Base-by-base conservation (phyloP, 1,284 basidiomycete genomes). In the Trichosporon coremiiforme region DNA sequence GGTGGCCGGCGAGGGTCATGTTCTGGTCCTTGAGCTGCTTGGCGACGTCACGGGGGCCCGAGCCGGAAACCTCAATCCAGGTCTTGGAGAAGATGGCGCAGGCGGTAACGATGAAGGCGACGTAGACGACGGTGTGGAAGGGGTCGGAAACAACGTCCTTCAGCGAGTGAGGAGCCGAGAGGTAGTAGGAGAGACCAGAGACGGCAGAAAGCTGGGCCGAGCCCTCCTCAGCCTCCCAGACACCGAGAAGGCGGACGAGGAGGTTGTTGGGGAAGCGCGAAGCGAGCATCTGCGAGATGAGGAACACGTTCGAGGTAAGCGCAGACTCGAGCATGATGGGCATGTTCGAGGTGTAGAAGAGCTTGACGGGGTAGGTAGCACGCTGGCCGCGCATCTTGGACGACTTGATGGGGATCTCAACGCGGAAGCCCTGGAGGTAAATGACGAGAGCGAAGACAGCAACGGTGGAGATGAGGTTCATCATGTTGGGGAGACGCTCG, bases 281-380 rank as follows among this genome's bases (percentile, higher is more conserved):
- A 50, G 90, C 89, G 76, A 98, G 88, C 96, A 98, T 98, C 85
- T 98, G 97, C 62, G 90, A 93, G 80, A 99, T 89, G 83, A 99
- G 93, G 86, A 95, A 98, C 33, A 98, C 89, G 85, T 99, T 98
- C 73, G 90, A 92, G 9, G 94, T 95, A 71, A 98, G 87, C 13
- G 96, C 95, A 31, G 89, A 91, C 85, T 98, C 93, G 75, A 99
- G 89, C 96, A 99, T 99, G 87, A 99, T 99, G 74, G 96, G 95
- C 96, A 98, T 98, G 87, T 98, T 99, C 74, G 90, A 91, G 29
- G 96, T 98, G 86, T 99, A 99, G 87, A 99, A 99, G 62, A 99
- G 89, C 86, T 98, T 99, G 86, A 99, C 89, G 70, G 97, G 96
- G 87, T 97, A 99, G 45, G 90, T 89, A 64, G 93, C 95, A 65